Conservation (phyloP, 805 yeast species). For the Tetrapisispora pingtungensis region DNA sequence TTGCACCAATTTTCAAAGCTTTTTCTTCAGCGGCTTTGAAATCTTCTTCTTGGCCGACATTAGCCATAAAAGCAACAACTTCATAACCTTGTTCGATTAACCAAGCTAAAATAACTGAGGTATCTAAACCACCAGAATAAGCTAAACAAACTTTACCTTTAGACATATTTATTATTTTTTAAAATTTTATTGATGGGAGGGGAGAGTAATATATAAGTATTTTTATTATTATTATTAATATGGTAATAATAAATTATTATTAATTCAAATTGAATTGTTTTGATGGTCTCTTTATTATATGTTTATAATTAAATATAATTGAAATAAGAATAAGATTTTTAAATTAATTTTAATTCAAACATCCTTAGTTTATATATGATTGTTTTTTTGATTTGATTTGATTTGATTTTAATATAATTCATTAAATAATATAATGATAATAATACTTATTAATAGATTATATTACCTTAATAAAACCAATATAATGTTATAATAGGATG, state of each 20-base stretch:
- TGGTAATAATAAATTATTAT: too few relatives aligned
- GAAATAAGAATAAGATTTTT: neutral
- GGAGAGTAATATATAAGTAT: neutral
- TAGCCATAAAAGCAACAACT: constrained; percentile 96
- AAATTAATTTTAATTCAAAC: neutral
- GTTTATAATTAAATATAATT: neutral
- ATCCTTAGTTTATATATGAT: neutral
- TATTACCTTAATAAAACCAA: too few relatives aligned
- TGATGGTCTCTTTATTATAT: neutral
- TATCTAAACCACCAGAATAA: constrained; percentile 97
- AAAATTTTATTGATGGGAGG: neutral
- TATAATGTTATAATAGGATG: too few relatives aligned
- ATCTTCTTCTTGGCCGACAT: constrained; percentile 99
- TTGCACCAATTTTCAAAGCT: constrained; percentile 94
- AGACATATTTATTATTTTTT: constrained; percentile 65
- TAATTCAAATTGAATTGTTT: neutral
- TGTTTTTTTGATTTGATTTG: neutral
- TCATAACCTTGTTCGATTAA: constrained; percentile 95
- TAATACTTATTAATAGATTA: too few relatives aligned
- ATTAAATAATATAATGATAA: too few relatives aligned
- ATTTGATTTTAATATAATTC: too few relatives aligned
- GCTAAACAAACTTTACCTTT: constrained; percentile 99
- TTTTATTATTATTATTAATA: neutral
- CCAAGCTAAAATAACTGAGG: constrained; percentile 97
- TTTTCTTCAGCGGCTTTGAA: constrained; percentile 94